phyloP scores from a whole-genome alignment of 768 basidiomycete genomes.

The Suillus discolor region DNA sequence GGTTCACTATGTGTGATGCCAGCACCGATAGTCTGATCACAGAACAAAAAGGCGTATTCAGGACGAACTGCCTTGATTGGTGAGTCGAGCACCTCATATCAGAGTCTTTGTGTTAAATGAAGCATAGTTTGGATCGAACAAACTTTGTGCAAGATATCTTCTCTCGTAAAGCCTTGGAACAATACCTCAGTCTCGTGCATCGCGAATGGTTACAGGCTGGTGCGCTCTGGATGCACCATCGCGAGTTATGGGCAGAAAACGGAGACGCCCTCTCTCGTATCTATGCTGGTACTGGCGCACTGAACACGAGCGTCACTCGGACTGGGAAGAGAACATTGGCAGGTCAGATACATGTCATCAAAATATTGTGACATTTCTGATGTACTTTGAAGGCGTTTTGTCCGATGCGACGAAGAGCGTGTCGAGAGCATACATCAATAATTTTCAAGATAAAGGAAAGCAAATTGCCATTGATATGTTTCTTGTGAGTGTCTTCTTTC shows the following conservation, averaged over 20 bases:
- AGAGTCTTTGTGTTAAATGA: slow-evolving; percentile 11
- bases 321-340: slow-evolving; percentile 94
- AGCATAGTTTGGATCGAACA: slow-evolving; percentile 84
- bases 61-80: slow-evolving; percentile 97
- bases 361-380: slow-evolving; percentile 6
- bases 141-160: slow-evolving; percentile 97
- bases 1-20: slow-evolving; percentile 82
- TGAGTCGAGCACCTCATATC: slow-evolving; percentile 30
- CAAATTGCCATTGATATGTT: slow-evolving; percentile 96
- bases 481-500: slow-evolving; percentile 54
- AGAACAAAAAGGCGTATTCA: slow-evolving; percentile 89
- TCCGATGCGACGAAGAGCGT: slow-evolving; percentile 98
- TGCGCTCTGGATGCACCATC: slow-evolving; percentile 82
- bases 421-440: slow-evolving; percentile 95
- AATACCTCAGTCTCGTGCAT: slow-evolving; percentile 78
- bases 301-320: slow-evolving; percentile 95
- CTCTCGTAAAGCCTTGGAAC: slow-evolving; percentile 77
- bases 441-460: slow-evolving; percentile 95
- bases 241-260: slow-evolving; percentile 97
- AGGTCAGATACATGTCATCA: slow-evolving; percentile 43
- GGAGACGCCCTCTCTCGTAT: slow-evolving; percentile 92
- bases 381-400: slow-evolving; percentile 62
- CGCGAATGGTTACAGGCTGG: slow-evolving; percentile 73
- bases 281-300: slow-evolving; percentile 90
- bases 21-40: slow-evolving; percentile 71